Evolutionary conservation across 2,329 filamentous ascomycete genomes (phyloP), one percentile per base, ranked within the genome.

Genomic region (Cryphonectria nitschkei): DNA sequence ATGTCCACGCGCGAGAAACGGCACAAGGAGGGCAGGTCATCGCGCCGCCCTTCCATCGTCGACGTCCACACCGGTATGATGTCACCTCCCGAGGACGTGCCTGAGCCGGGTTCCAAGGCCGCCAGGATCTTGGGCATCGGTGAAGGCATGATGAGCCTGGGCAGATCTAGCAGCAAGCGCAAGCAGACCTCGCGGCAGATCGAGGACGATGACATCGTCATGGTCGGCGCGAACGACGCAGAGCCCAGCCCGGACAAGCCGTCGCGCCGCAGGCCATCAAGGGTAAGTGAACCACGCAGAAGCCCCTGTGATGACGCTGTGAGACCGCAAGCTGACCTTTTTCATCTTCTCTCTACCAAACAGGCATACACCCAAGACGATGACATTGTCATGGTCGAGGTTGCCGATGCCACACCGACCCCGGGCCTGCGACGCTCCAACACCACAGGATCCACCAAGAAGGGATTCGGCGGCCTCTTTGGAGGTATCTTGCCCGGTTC

Each of bases 71-170:
- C 85, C 73, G 92, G 89, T 9, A 83, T 95, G 72, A 85, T 88
- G 62, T 93, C 92, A 29, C 92, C 93, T 11, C 89, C 91, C 2
- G 93, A 94, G 41, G 88, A 92, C 43, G 82, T 85, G 58, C 85
- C 86, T 3, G 87, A 88, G 67, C 86, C 93, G 77, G 87, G 90
- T 9, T 86, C 89, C 62, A 97, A 97, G 80, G 93, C 93, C 39
- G 93, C 93, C 43, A 94, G 90, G 80, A 81, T 95, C 67, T 89
- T 96, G 2, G 89, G 94, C 83, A 75, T 87, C 34, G 84, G 77
- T 8, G 70, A 96, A 3, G 88, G 94, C 83, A 75, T 87, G 34
- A 75, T 87, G 34, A 83, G 77, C 13, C 65, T 73, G 37, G 74
- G 84, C 56, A 82, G 81, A 68, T 79, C 80, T 19, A 77, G 76